Evolutionary conservation across 768 basidiomycete genomes (phyloP), one percentile per base, ranked within the genome.

Genomic region (Rhizopogon salebrosus): DNA sequence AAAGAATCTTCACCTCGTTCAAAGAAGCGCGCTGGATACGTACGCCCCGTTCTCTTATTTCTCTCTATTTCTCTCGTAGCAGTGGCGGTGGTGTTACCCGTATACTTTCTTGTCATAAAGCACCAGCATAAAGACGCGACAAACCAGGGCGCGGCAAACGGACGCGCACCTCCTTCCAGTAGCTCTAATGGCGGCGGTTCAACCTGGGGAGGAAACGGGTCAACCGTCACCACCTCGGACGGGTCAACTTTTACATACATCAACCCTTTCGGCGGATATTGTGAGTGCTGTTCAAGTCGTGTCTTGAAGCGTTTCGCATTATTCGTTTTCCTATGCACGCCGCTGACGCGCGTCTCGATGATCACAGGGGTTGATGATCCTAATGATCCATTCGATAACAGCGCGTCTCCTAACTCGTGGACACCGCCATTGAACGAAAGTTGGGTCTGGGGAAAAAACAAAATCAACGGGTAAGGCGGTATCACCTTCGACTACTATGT

Each of bases 251-350:
- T 93, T 69, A 81, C 75, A 3, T 95, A 95, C 65, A 75, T 72
- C 51, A 95, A 94, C 67, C 70, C 77, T 22, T 88, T 90, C 63
- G 90, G 83, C 24, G 87, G 87, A 39, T 81, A 77, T 62, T 88
- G 85, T 84, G 64, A 78, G 83, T 52, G 23, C 53, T 22, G 14
- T 45, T 31, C n/a, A n/a, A n/a, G n/a, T n/a, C n/a, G 4, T 20
- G 27, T 20, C 13, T 29, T 29, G 27, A 8, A 27, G 31, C 13
- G 7, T 20, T 16, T 20, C n/a, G 3, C 35, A 38, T 26, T 10
- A 24, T 35, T 23, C 18, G 2, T 37, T 48, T 11, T 49, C 39
- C 49, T 48, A 16, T 67, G 42, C 14, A 18, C 22, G 13, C 4
- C 31, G 22, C 29, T 27, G 27, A 42, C 24, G n/a, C 24, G n/a